Percentiles rank a stretch among this genome's conserved stretches.
Evolutionary conservation across 345 rosid species (phyloP).

Genomic region (Diplotaxis tenuifolia): DNA sequence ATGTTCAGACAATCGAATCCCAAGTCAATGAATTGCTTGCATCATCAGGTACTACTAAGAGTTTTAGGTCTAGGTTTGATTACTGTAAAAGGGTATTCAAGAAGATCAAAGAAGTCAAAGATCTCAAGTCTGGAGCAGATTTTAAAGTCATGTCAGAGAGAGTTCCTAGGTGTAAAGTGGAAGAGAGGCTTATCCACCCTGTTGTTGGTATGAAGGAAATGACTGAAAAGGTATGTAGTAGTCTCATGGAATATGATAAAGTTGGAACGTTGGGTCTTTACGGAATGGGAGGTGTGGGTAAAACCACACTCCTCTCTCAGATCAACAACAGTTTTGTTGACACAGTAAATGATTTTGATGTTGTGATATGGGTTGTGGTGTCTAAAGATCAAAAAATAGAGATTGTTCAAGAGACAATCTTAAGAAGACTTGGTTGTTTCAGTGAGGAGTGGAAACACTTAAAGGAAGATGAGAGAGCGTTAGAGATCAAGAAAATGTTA

Average conservation of each 20-base stretch:
- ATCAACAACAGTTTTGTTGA: background rate
- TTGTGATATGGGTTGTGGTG: background rate
- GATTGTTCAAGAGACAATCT: background rate
- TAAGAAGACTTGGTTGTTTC: background rate
- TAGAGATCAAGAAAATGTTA: background rate
- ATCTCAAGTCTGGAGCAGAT: background rate
- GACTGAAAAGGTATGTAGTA: background rate
- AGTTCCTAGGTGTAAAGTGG: background rate
- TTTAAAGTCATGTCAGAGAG: background rate
- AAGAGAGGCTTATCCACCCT: conserved; percentile 1
- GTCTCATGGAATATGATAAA: background rate
- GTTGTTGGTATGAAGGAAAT: background rate
- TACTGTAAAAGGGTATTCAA: background rate
- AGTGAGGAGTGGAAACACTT: background rate
- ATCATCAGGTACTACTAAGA: background rate
- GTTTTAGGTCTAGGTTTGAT: background rate
- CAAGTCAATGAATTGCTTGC: background rate
- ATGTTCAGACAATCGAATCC: background rate
- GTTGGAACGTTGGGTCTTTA: background rate
- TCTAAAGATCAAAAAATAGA: background rate
- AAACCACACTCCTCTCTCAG: background rate
- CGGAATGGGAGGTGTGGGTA: background rate
- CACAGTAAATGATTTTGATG: background rate
- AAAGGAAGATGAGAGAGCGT: background rate
- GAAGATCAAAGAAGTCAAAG: background rate